These are phyloP conservation scores for Lepidium aucheri DNA, from an alignment of 345 rosid genomes.

Conservation along the genomic window DNA sequence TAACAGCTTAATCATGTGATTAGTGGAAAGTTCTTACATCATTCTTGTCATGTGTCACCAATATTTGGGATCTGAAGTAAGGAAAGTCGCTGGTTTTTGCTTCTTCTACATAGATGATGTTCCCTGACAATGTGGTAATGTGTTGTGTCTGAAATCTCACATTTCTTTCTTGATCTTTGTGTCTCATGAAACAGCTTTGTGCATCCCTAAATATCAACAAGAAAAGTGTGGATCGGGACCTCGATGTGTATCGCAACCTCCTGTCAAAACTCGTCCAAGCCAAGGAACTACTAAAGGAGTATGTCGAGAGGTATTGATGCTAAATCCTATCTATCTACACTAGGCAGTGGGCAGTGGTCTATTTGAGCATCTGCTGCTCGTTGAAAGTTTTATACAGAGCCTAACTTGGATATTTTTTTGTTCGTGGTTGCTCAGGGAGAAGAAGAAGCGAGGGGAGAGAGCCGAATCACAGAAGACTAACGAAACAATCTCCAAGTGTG, in stretches of 20 bases:
- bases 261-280: conserved; percentile 97
- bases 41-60: neutral
- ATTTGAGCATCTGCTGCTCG: neutral
- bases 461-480: conserved; percentile 64
- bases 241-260: conserved; percentile 91
- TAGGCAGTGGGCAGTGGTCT: neutral
- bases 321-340: neutral
- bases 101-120: neutral
- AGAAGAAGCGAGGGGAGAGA: conserved; percentile 81
- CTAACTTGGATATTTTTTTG: neutral
- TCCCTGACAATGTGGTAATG: neutral
- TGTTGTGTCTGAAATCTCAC: neutral
- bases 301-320: conserved; percentile 59
- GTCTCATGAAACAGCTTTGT: conserved; percentile 61
- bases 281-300: conserved; percentile 90
- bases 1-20: neutral
- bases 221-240: conserved; percentile 92
- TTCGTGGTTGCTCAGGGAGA: conserved; percentile 53
- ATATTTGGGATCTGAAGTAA: neutral
- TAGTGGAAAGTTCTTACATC: neutral
- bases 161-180: conserved; percentile 1
- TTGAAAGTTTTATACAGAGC: neutral
- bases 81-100: neutral
- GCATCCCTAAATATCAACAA: conserved; percentile 74
- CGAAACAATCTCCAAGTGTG: conserved; percentile 62